Percentiles rank a stretch among this genome's conserved stretches.
Conservation (phyloP, 176 grass and related monocot genomes). For the Pharus latifolius region DNA sequence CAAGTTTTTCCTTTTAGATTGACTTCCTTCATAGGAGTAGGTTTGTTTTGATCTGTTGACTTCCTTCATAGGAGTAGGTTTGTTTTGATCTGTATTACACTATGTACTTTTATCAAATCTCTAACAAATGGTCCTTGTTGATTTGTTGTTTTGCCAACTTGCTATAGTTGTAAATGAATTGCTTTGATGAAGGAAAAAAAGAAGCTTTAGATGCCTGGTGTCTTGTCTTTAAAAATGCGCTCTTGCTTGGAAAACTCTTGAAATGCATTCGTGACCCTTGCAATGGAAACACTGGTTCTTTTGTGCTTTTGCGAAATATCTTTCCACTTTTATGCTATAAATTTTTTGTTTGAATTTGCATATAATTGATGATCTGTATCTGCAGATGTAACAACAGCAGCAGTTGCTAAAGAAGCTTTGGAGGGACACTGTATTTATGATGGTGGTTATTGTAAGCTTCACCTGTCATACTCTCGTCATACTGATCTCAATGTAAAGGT, state of each 20-base stretch:
- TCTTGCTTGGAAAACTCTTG: not conserved
- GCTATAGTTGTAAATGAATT: not conserved
- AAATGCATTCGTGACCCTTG: not conserved
- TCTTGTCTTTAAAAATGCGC: no score
- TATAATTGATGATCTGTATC: constrained; percentile 5
- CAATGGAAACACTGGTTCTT: no score
- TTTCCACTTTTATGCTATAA: no score
- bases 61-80: no score
- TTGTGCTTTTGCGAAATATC: no score
- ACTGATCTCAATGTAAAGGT: constrained; percentile 99
- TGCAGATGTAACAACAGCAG: constrained; percentile 65
- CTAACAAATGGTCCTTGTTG: no score
- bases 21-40: no score
- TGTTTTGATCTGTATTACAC: no score
- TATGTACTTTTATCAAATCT: not conserved
- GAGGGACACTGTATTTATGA: constrained; percentile 99
- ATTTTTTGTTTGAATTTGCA: no score
- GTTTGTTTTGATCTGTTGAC: no score
- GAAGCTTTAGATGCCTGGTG: not conserved
- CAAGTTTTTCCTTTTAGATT: no score
- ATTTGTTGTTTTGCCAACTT: no score
- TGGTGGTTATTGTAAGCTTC: constrained; percentile 99
- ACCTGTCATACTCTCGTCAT: constrained; percentile 99
- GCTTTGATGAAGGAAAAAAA: not conserved
- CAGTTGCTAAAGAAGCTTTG: constrained; percentile 91